A percentile compares a stretch with the other conserved stretches of the same genome.
Evolutionary conservation across 2,329 filamentous ascomycete genomes (phyloP).

Genomic region (Fusarium multiceps): DNA sequence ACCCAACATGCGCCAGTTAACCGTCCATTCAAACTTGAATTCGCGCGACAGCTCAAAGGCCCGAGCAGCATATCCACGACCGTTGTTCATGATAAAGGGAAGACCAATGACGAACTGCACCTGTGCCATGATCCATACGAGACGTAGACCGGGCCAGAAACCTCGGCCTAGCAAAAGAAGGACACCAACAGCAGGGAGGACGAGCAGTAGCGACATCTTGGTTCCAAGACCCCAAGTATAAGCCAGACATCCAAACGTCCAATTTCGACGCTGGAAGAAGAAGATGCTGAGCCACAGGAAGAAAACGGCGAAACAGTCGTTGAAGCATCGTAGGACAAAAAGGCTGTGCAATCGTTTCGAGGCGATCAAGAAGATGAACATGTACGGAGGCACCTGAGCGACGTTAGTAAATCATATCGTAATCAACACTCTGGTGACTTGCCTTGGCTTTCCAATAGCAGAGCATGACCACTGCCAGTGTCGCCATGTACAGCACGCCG

Average conservation of each 20-base stretch:
- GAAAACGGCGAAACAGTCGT: slow-evolving; percentile 89
- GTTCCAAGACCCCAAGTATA: slow-evolving; percentile 87
- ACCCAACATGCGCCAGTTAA: slow-evolving; percentile 97
- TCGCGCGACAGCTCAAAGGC: slow-evolving; percentile 92
- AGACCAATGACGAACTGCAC: slow-evolving; percentile 75
- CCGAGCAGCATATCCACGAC: slow-evolving; percentile 77
- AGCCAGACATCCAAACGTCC: slow-evolving; percentile 76
- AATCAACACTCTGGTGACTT: slow-evolving; percentile 29
- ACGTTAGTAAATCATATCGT: slow-evolving; percentile 1
- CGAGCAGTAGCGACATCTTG: slow-evolving; percentile 92
- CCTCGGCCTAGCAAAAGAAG: slow-evolving; percentile 81
- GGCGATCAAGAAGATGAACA: slow-evolving; percentile 85
- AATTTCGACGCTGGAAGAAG: slow-evolving; percentile 78
- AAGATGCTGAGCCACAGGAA: slow-evolving; percentile 87
- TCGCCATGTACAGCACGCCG: slow-evolving; percentile 79
- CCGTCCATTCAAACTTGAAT: slow-evolving; percentile 98
- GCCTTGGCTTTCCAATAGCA: slow-evolving; percentile 83
- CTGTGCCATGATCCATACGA: slow-evolving; percentile 78
- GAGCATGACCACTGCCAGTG: slow-evolving; percentile 79
- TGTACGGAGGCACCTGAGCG: slow-evolving; percentile 79
- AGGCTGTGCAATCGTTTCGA: slow-evolving; percentile 96
- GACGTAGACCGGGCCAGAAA: slow-evolving; percentile 70
- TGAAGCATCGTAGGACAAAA: slow-evolving; percentile 92
- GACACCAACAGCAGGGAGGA: slow-evolving; percentile 82
- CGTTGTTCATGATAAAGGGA: slow-evolving; percentile 76